A percentile compares a stretch with the other conserved stretches of the same genome.
Evolutionary conservation across 257 asterid species (phyloP).

Genomic region (Ligustrum vulgare): DNA sequence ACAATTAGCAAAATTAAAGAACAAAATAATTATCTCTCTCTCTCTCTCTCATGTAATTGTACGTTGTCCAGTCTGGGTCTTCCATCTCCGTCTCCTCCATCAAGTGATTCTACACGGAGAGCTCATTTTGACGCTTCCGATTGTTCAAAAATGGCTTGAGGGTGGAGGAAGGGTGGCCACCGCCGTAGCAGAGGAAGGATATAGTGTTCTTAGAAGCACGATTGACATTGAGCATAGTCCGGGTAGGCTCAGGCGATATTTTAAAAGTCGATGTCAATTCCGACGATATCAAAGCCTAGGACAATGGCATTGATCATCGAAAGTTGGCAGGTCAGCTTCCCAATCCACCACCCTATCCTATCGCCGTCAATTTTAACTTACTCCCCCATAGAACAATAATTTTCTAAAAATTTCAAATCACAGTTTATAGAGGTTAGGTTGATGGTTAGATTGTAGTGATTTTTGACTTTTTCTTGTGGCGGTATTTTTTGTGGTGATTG

Average conservation of each 20-base stretch:
- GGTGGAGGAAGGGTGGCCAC: constrained; percentile 13
- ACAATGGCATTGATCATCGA: constrained; percentile 67
- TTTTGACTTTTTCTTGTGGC: too few species aligned
- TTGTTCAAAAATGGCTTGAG: constrained; percentile 39
- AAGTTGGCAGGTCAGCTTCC: constrained; percentile 77
- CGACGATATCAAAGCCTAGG: constrained; percentile 66
- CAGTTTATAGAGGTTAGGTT: too few species aligned
- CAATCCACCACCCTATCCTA: constrained; percentile 55
- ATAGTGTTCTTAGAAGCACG: constrained; percentile 75
- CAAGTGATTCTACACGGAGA: constrained; percentile 31
- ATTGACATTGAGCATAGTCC: constrained; percentile 62
- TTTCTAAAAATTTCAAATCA: neutral
- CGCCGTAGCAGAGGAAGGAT: constrained; percentile 45
- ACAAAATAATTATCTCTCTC: too few species aligned
- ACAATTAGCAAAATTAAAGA: too few species aligned
- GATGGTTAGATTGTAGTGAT: too few species aligned
- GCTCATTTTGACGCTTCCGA: neutral
- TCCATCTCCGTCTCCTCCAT: constrained; percentile 38
- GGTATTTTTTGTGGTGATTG: too few species aligned
- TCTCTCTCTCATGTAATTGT: too few species aligned
- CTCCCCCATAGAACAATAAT: constrained; percentile 40
- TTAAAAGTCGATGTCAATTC: constrained; percentile 82
- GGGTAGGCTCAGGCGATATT: constrained; percentile 61
- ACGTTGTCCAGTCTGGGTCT: constrained; percentile 27
- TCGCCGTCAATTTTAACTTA: constrained; percentile 45